A percentile compares a stretch with the other conserved stretches of the same genome.
Evolutionary conservation across 2,329 filamentous ascomycete species (phyloP).

Genomic region (Dactylellina sp.): DNA sequence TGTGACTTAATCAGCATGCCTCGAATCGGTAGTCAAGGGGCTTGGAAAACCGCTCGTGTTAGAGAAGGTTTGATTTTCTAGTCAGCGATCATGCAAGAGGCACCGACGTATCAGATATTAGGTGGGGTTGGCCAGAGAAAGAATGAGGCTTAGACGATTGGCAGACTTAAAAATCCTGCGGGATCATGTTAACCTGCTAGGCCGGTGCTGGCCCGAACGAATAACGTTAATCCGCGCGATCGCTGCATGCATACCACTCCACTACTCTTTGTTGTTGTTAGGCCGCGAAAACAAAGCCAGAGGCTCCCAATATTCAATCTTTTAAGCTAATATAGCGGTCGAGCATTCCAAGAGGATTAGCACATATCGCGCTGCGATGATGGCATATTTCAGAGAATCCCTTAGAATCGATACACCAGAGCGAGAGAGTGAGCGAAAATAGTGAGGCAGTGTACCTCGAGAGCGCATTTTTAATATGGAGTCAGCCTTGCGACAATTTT

Average conservation of each 20-base stretch:
- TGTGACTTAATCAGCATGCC: slow-evolving; percentile 33
- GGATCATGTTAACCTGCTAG: slow-evolving; percentile 15
- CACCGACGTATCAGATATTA: slow-evolving; percentile 18
- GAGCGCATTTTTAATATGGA: slow-evolving; percentile 16
- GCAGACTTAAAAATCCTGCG: slow-evolving; percentile 20
- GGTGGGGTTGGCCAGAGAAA: not conserved
- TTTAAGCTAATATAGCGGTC: too few relatives aligned
- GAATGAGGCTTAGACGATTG: slow-evolving; percentile 29
- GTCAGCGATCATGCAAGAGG: not conserved
- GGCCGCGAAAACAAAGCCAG: too few relatives aligned
- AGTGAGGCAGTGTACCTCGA: slow-evolving; percentile 17
- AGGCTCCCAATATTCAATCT: not conserved
- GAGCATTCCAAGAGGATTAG: too few relatives aligned
- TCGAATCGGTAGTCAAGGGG: not conserved
- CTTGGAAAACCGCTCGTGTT: slow-evolving; percentile 20
- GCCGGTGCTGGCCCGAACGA: not conserved
- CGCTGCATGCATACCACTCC: too few relatives aligned
- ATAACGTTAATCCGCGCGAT: slow-evolving; percentile 25
- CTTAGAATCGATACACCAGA: not conserved
- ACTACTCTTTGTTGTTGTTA: too few relatives aligned
- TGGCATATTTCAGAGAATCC: not conserved
- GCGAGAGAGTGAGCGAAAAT: not conserved
- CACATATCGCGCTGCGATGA: not conserved
- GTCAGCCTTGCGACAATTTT: slow-evolving; percentile 31
- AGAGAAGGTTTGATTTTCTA: slow-evolving; percentile 14